phyloP scores from a whole-genome alignment of 1,284 basidiomycete genomes.

The Stereum hirsutum region DNA sequence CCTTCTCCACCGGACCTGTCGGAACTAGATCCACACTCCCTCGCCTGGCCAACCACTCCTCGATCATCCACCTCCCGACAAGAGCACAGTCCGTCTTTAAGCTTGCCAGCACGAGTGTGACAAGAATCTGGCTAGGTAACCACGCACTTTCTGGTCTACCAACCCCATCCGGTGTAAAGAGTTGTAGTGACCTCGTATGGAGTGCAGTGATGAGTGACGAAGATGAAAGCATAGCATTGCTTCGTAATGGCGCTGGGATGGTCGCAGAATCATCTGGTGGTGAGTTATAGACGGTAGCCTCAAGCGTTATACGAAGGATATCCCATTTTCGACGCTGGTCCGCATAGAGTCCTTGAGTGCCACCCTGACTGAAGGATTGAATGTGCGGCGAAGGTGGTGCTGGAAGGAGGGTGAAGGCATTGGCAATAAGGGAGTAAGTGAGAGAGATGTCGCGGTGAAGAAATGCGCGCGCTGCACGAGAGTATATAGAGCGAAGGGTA shows the following conservation, averaged over 20 bases:
- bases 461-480: slow-evolving; percentile 67
- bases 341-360: slow-evolving; percentile 32
- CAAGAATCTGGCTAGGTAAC: slow-evolving; percentile 58
- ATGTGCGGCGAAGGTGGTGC: slow-evolving; percentile 32
- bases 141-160: slow-evolving; percentile 37
- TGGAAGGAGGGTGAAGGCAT: slow-evolving; percentile 55
- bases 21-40: slow-evolving; percentile 24
- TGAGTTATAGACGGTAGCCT: slow-evolving; percentile 59
- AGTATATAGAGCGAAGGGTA: slow-evolving; percentile 59
- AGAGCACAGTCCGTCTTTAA: slow-evolving; percentile 55
- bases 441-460: slow-evolving; percentile 58
- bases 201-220: slow-evolving; percentile 46
- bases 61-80: slow-evolving; percentile 53
- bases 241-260: slow-evolving; percentile 40
- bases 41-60: slow-evolving; percentile 63
- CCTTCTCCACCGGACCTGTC: slow-evolving; percentile 19
- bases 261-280: slow-evolving; percentile 32
- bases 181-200: slow-evolving; percentile 51
- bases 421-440: slow-evolving; percentile 51
- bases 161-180: slow-evolving; percentile 48
- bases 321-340: slow-evolving; percentile 72
- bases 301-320: slow-evolving; percentile 71
- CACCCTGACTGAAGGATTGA: not conserved
- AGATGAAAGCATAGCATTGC: slow-evolving; percentile 45
- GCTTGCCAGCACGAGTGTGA: slow-evolving; percentile 59